Base-by-base conservation (phyloP, 2,329 filamentous ascomycete species). In the Aspergillus sp. region DNA sequence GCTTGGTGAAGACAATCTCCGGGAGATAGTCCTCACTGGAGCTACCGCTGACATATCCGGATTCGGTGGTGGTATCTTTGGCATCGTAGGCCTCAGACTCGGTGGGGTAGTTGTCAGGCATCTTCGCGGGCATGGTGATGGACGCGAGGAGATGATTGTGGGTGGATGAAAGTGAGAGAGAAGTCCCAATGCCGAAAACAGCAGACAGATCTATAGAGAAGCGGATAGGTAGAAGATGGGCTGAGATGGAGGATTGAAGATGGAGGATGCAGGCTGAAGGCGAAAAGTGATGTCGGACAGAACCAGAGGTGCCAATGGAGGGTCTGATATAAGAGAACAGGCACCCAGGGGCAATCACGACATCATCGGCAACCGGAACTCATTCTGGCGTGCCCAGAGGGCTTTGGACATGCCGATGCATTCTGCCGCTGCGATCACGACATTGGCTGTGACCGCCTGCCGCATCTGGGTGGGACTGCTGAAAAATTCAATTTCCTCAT, bases 1-100 rank as follows among this genome's bases (percentile, higher is more conserved):
- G 83, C 71, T 88, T 88, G 60, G 90, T 93, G 78, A 99, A 91
- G 73, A 87, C 85, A 65, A 97, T 81, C 55, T 89, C 84, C 13
- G 92, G 88, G 17, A 93, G 80, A 59, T 78, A 78, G 48, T 78
- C 77, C 41, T 82, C 78, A 62, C 82, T 87, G 31, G 84, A 86
- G 47, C 80, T 79, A 40, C 82, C 87, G 73, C 75, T 88, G 21
- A 82, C 87, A 74, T 77, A 89, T 66, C 85, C 89, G 77, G 97
- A 97, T 58, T 93, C 93, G 32, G 93, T 97, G 74, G 96, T 91
- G 47, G 67, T 67, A 58, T 81, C 80, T 55, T 68, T 70, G 38
- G 63, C 54, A 48, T 72, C 69, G 45, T 66, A 54, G 34, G 55
- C 64, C 54, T 73, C 72, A 21, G 57, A 57, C 48, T 71, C 71